Evolutionary conservation across 2,329 filamentous ascomycete genomes (phyloP).

Genomic region (Arthrinium puccinioides): DNA sequence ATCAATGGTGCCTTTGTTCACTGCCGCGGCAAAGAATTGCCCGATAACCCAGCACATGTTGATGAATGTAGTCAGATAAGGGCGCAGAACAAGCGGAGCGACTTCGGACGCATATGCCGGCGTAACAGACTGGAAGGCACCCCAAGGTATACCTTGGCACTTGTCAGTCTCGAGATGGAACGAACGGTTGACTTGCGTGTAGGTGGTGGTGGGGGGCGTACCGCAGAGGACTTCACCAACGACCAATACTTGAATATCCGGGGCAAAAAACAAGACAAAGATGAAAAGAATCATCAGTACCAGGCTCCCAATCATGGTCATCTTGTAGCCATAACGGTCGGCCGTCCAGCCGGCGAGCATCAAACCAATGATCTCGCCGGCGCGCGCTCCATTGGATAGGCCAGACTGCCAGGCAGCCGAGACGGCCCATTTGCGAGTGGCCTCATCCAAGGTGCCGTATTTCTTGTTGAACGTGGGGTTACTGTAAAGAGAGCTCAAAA

Average conservation of each 20-base stretch:
- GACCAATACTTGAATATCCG: conserved; percentile 36
- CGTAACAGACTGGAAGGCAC: conserved; percentile 43
- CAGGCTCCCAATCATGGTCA: conserved; percentile 40
- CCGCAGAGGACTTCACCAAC: conserved; percentile 40
- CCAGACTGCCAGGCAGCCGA: conserved; percentile 51
- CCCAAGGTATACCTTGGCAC: conserved; percentile 40
- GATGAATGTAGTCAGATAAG: conserved; percentile 46
- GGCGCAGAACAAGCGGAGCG: conserved; percentile 38
- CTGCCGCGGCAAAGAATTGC: conserved; percentile 41
- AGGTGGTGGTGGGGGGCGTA: conserved; percentile 3
- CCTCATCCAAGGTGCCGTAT: conserved; percentile 31
- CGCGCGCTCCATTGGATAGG: conserved; percentile 43
- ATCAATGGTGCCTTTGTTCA: conserved; percentile 34
- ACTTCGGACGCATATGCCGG: conserved; percentile 48
- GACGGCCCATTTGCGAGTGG: conserved; percentile 34
- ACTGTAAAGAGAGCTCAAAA: conserved; percentile 41
- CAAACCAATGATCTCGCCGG: conserved; percentile 48
- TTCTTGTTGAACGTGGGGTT: conserved; percentile 36
- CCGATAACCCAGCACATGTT: conserved; percentile 53
- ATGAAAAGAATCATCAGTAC: conserved; percentile 40
- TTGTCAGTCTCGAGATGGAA: conserved; percentile 10
- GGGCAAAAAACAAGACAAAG: conserved; percentile 46
- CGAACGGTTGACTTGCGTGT: too few species aligned
- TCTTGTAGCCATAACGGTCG: conserved; percentile 42
- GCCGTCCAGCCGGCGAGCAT: conserved; percentile 44